Percentiles rank a stretch among this genome's conserved stretches.
These are phyloP conservation scores for Fusarium subtropicale DNA, from an alignment of 2,329 filamentous ascomycete genomes.

Conservation along the genomic window DNA sequence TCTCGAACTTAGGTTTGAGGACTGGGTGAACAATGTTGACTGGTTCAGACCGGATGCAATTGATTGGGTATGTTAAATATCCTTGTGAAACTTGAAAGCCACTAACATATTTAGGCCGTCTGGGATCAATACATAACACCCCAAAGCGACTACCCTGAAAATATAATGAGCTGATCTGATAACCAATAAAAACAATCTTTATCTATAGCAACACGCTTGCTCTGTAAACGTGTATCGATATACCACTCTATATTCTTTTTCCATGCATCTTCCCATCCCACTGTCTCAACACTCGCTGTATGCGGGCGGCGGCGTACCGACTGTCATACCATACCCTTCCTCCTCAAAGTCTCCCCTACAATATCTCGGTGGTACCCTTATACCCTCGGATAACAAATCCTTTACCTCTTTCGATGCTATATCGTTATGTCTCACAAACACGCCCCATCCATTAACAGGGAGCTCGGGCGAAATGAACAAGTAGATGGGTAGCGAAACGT, in stretches of 20 bases:
- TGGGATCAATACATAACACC: slow-evolving; percentile 22
- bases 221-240: rapidly evolving
- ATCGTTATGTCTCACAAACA: background rate
- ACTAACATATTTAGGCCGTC: background rate
- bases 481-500: slow-evolving; percentile 4
- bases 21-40: slow-evolving; percentile 22
- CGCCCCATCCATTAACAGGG: slow-evolving; percentile 2
- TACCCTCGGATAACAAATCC: background rate
- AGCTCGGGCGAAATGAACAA: slow-evolving; percentile 14
- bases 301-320: background rate
- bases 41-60: slow-evolving; percentile 21
- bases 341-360: background rate
- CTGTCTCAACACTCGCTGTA: background rate
- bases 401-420: background rate
- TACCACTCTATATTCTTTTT: rapidly evolving
- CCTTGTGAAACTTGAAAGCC: rapidly evolving
- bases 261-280: rapidly evolving
- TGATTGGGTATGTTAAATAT: slow-evolving; percentile 6
- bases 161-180: background rate
- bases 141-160: background rate
- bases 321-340: background rate
- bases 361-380: slow-evolving; percentile 4
- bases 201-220: rapidly evolving
- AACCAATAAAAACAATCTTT: rapidly evolving
- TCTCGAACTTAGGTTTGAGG: slow-evolving; percentile 14